Evolutionary conservation across 2,329 filamentous ascomycete species (phyloP).

Genomic region (Emydomyces testavorans): DNA sequence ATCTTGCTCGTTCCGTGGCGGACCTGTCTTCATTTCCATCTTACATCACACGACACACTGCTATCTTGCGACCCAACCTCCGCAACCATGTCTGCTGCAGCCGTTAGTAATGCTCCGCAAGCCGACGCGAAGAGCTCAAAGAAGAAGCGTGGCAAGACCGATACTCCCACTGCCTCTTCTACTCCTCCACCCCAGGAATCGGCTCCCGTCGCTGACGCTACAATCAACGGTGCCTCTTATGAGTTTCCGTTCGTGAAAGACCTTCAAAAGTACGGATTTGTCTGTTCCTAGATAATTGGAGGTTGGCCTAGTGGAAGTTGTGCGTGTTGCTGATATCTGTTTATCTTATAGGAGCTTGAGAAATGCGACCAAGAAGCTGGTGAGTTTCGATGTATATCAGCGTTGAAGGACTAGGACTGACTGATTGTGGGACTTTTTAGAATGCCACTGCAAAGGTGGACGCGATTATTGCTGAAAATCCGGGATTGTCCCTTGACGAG

Average conservation of each 20-base stretch:
- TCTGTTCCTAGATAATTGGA: background rate
- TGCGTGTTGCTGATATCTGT: constrained; percentile 14
- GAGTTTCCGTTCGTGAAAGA: constrained; percentile 79
- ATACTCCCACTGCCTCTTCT: constrained; percentile 40
- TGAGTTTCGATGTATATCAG: constrained; percentile 37
- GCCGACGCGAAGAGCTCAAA: constrained; percentile 54
- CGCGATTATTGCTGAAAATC: constrained; percentile 49
- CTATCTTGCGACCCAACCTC: background rate
- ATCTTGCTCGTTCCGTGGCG: constrained; percentile 1
- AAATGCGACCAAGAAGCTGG: constrained; percentile 88
- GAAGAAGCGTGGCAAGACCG: constrained; percentile 46
- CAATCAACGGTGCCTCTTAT: constrained; percentile 47
- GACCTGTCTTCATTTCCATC: constrained; percentile 4
- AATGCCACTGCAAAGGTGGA: constrained; percentile 51
- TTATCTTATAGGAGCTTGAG: constrained; percentile 61
- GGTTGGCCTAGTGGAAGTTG: background rate
- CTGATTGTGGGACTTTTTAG: constrained; percentile 24
- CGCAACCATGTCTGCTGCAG: constrained; percentile 49
- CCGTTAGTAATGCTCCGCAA: constrained; percentile 52
- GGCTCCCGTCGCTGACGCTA: constrained; percentile 42
- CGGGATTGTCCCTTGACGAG: constrained; percentile 49
- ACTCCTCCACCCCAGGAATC: constrained; percentile 34
- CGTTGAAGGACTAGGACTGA: background rate
- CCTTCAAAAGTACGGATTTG: constrained; percentile 62
- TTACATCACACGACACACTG: constrained; percentile 16